Percentiles rank a stretch among this genome's conserved stretches.
These are phyloP conservation scores for Aspergillus sp. DNA, from an alignment of 2,329 filamentous ascomycete species.

Conservation along the genomic window DNA sequence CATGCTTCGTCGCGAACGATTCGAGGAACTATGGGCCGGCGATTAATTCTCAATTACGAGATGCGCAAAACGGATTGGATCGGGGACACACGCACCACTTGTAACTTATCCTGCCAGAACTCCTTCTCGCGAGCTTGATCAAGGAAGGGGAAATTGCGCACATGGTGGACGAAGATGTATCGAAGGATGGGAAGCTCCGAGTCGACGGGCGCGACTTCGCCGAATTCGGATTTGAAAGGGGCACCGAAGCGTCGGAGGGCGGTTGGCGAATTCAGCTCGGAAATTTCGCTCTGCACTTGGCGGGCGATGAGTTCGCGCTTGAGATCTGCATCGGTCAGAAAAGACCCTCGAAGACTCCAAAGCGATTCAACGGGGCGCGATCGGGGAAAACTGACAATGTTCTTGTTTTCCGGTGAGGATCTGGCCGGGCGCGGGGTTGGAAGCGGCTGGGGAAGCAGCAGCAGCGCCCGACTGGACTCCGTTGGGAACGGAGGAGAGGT, in stretches of 20 bases:
- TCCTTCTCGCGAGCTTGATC: slow-evolving; percentile 97
- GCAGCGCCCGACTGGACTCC: slow-evolving; percentile 13
- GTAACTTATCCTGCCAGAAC: slow-evolving; percentile 98
- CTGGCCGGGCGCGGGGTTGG: slow-evolving; percentile 55
- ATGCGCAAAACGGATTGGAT: not conserved
- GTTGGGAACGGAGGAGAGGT: not conserved
- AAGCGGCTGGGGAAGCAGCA: slow-evolving; percentile 14
- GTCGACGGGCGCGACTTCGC: slow-evolving; percentile 89
- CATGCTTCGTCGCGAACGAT: slow-evolving; percentile 94
- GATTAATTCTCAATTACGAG: slow-evolving; percentile 6
- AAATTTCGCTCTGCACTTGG: slow-evolving; percentile 87
- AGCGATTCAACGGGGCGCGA: not conserved
- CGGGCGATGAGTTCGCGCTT: slow-evolving; percentile 92
- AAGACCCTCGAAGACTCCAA: not conserved
- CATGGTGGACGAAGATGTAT: slow-evolving; percentile 97
- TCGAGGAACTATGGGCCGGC: slow-evolving; percentile 72
- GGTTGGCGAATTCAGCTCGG: slow-evolving; percentile 90
- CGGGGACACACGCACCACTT: slow-evolving; percentile 66
- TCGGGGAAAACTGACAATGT: slow-evolving; percentile 67
- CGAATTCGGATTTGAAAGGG: slow-evolving; percentile 87
- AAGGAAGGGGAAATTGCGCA: slow-evolving; percentile 96
- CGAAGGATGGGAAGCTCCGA: slow-evolving; percentile 90
- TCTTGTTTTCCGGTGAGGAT: slow-evolving; percentile 94
- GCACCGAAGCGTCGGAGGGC: slow-evolving; percentile 93
- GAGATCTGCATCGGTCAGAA: slow-evolving; percentile 63